These are phyloP conservation scores for Malus hybrid DNA, from an alignment of 331 rosid genomes.

Conservation along the genomic window DNA sequence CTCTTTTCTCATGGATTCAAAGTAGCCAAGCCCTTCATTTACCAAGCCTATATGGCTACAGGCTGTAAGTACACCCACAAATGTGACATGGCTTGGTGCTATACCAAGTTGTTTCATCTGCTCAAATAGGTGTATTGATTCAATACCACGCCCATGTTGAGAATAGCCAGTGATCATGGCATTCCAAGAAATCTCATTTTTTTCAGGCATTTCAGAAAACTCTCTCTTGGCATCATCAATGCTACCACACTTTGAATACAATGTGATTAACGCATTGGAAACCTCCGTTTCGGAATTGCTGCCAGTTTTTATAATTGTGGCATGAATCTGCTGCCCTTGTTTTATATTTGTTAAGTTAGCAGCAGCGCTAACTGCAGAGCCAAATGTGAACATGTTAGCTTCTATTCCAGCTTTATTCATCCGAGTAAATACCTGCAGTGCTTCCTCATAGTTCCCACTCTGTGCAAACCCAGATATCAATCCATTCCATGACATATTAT, in stretches of 20 bases:
- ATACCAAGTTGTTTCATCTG: constrained; percentile 54
- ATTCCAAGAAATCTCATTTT: constrained; percentile 85
- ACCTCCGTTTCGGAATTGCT: constrained; percentile 67
- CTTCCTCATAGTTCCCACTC: constrained; percentile 72
- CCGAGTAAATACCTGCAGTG: constrained; percentile 51
- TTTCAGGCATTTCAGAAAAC: constrained; percentile 56
- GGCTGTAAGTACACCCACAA: constrained; percentile 76
- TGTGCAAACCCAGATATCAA: constrained; percentile 80
- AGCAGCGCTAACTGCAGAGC: constrained; percentile 74
- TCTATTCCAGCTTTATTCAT: constrained; percentile 56
- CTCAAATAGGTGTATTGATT: constrained; percentile 65
- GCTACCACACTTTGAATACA: constrained; percentile 79
- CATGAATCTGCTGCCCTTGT: constrained; percentile 72
- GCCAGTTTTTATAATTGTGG: constrained; percentile 65
- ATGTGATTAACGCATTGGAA: constrained; percentile 72
- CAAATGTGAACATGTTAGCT: constrained; percentile 70
- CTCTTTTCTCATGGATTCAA: constrained; percentile 63
- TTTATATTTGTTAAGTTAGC: constrained; percentile 63
- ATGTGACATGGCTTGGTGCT: constrained; percentile 70
- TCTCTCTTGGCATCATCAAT: constrained; percentile 65
- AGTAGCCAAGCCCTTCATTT: constrained; percentile 68
- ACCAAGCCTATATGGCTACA: constrained; percentile 92
- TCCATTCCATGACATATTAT: constrained; percentile 77
- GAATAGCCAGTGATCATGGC: constrained; percentile 84
- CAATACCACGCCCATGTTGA: constrained; percentile 71